Conservation (phyloP, 164 flowering plant genomes). For the Houttuynia cordata region DNA sequence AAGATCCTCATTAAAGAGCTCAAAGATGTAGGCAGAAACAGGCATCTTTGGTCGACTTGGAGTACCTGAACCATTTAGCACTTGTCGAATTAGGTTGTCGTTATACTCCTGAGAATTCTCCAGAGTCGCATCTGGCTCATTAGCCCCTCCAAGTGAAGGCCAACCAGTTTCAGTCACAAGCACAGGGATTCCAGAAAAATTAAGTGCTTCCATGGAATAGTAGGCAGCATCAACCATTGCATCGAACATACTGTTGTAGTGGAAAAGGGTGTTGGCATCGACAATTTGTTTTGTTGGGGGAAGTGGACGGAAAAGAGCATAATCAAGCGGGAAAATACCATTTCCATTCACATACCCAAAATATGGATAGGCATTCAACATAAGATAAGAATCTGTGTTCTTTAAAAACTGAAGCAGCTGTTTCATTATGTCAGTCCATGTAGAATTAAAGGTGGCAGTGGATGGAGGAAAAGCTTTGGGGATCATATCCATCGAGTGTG, state of each 20-base stretch:
- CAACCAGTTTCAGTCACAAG: constrained; percentile 89
- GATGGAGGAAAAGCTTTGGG: constrained; percentile 82
- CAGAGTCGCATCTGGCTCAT: constrained; percentile 73
- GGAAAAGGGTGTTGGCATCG: constrained; percentile 88
- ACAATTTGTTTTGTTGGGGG: constrained; percentile 68
- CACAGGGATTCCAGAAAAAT: constrained; percentile 63
- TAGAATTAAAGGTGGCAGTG: constrained; percentile 68
- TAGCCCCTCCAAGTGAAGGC: constrained; percentile 77
- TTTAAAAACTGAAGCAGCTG: constrained; percentile 75
- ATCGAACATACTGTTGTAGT: constrained; percentile 83
- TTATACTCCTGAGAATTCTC: constrained; percentile 61
- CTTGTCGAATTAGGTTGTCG: constrained; percentile 43
- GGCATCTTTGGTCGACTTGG: constrained; percentile 58
- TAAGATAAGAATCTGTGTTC: constrained; percentile 62
- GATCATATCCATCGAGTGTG: constrained; percentile 67
- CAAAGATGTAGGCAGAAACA: constrained; percentile 63
- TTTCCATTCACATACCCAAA: constrained; percentile 53
- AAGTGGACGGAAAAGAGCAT: constrained; percentile 66
- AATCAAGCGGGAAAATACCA: constrained; percentile 87
- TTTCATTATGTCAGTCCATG: constrained; percentile 61
- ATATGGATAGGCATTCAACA: constrained; percentile 89
- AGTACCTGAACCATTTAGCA: constrained; percentile 51
- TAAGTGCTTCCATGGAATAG: constrained; percentile 55
- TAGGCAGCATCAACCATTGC: constrained; percentile 95
- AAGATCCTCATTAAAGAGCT: constrained; percentile 69